These are phyloP conservation scores for Lizonia empirigonia DNA, from an alignment of 2,329 filamentous ascomycete species.

Conservation along the genomic window DNA sequence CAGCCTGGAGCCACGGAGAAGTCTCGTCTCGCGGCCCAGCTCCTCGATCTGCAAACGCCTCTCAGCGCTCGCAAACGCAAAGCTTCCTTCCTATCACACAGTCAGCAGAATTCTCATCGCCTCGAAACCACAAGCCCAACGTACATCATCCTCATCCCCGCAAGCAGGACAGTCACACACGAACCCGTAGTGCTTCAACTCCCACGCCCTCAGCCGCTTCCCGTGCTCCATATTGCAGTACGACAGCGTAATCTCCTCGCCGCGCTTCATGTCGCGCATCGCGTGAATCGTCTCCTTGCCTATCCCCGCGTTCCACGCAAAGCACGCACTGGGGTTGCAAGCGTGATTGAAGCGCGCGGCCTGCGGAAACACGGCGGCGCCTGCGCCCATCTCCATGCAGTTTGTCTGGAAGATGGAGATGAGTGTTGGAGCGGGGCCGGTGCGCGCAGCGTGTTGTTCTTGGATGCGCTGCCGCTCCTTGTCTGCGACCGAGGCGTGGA, in stretches of 20 bases:
- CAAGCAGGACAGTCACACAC: constrained; percentile 49
- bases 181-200: constrained; percentile 48
- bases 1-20: constrained; percentile 23
- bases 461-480: constrained; percentile 33
- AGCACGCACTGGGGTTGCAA: constrained; percentile 50
- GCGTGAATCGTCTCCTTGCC: constrained; percentile 43
- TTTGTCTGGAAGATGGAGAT: constrained; percentile 51
- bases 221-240: constrained; percentile 47
- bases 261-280: constrained; percentile 40
- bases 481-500: constrained; percentile 28
- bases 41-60: constrained; percentile 42
- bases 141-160: constrained; percentile 31
- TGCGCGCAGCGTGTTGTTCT: constrained; percentile 42
- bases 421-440: constrained; percentile 24
- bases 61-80: constrained; percentile 36
- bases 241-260: constrained; percentile 47
- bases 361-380: constrained; percentile 45
- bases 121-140: background rate
- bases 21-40: constrained; percentile 39
- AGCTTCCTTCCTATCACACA: constrained; percentile 16
- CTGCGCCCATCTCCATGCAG: constrained; percentile 45
- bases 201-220: constrained; percentile 34
- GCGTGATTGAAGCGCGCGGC: constrained; percentile 51
- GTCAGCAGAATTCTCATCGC: background rate
- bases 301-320: constrained; percentile 42